Conservation (phyloP, 139 green algal genomes). For the Chlorella sorokiniana region DNA sequence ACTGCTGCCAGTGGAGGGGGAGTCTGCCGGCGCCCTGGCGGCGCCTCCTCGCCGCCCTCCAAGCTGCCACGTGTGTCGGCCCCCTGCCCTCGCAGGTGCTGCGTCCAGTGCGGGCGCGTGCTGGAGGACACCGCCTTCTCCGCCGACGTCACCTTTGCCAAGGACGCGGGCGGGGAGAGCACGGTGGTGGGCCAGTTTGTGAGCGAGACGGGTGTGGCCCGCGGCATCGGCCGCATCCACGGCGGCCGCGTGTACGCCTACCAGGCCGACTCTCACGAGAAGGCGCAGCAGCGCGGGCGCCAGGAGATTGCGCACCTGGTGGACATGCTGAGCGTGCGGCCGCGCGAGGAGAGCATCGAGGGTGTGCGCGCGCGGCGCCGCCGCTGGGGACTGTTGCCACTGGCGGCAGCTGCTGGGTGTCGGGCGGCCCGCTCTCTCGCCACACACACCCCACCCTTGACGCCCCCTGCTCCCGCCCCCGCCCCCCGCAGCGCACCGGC, state of each 20-base stretch:
- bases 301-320: slow-evolving; percentile 79
- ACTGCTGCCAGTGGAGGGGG: too few species aligned
- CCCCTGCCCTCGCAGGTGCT: slow-evolving; percentile 61
- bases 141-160: slow-evolving; percentile 86
- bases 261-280: slow-evolving; percentile 87
- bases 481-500: slow-evolving; percentile 46
- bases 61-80: not conserved
- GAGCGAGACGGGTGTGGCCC: slow-evolving; percentile 60
- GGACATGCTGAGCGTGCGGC: slow-evolving; percentile 82
- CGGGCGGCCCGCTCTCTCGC: too few species aligned
- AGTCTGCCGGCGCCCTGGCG: not conserved
- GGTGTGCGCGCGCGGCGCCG: slow-evolving; percentile 50
- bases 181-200: slow-evolving; percentile 88
- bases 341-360: slow-evolving; percentile 75
- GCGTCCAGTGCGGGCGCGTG: slow-evolving; percentile 85
- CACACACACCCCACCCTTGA: too few species aligned
- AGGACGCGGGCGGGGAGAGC: slow-evolving; percentile 77
- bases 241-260: slow-evolving; percentile 76
- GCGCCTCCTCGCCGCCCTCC: not conserved
- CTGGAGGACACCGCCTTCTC: slow-evolving; percentile 90
- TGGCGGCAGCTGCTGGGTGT: too few species aligned
- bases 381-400: not conserved
- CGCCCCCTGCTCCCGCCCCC: not conserved
- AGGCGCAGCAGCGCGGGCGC: slow-evolving; percentile 72
- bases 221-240: slow-evolving; percentile 65